phyloP scores from a whole-genome alignment of 768 basidiomycete species.

The Brasilioporus rufonigricans region DNA sequence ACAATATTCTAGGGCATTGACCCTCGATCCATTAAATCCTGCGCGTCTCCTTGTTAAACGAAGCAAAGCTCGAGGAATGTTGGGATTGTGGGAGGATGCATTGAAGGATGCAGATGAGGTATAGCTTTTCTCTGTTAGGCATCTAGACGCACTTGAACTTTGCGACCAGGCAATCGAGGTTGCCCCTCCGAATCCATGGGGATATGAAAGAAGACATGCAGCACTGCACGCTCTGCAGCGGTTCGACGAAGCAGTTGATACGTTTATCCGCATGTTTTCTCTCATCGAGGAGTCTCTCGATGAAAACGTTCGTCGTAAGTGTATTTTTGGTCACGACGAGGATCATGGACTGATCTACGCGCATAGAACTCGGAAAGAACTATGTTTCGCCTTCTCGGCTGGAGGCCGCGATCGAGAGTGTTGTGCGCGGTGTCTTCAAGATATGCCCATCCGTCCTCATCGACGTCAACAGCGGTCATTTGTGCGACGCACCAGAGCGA shows the following conservation, averaged over 20 bases:
- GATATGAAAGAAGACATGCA: background rate
- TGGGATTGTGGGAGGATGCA: background rate
- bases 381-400: background rate
- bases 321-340: no score
- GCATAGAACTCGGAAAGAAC: background rate
- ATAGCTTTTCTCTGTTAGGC: background rate
- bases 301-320: background rate
- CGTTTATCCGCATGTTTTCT: background rate
- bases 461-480: background rate
- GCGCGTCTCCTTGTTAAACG: slow-evolving; percentile 7
- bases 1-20: slow-evolving; percentile 6
- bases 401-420: background rate
- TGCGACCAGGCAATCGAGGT: background rate
- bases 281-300: background rate
- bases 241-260: background rate
- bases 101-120: slow-evolving; percentile 2
- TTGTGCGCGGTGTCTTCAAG: background rate
- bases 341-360: background rate
- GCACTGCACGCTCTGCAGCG: background rate
- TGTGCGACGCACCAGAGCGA: background rate
- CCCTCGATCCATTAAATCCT: background rate
- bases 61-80: background rate
- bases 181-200: background rate
- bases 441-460: background rate
- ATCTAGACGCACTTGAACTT: background rate